Conservation (phyloP, 805 yeast species). For the Scheffersomyces ergatensis region DNA sequence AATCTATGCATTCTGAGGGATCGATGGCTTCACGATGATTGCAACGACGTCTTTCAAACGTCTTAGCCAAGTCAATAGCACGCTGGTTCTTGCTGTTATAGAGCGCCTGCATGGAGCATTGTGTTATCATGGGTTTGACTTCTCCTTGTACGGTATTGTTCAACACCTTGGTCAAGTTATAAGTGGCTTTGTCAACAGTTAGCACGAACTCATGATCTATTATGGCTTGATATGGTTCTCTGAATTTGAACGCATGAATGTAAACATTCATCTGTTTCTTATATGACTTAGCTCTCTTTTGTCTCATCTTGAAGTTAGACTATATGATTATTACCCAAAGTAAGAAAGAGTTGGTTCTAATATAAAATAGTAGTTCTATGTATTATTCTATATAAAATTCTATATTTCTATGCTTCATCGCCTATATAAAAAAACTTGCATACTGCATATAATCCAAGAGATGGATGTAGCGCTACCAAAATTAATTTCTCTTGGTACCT, state of each 20-base stretch:
- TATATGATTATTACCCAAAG: too few species aligned
- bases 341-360: too few species aligned
- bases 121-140: slow-evolving; percentile 88
- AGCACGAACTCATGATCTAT: slow-evolving; percentile 79
- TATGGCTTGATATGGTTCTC: slow-evolving; percentile 89
- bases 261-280: slow-evolving; percentile 89
- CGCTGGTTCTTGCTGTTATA: slow-evolving; percentile 69
- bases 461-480: slow-evolving; percentile 1
- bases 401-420: neutral
- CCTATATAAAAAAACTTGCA: neutral
- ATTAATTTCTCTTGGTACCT: slow-evolving; percentile 17
- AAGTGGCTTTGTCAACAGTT: slow-evolving; percentile 63
- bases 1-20: slow-evolving; percentile 73
- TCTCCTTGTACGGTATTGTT: slow-evolving; percentile 81
- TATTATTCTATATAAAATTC: neutral
- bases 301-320: slow-evolving; percentile 65
- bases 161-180: slow-evolving; percentile 78
- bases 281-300: slow-evolving; percentile 91
- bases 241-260: slow-evolving; percentile 82
- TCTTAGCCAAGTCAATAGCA: slow-evolving; percentile 79
- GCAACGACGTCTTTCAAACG: slow-evolving; percentile 89
- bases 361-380: neutral
- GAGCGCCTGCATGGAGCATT: slow-evolving; percentile 87
- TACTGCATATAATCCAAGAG: too few species aligned
- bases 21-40: slow-evolving; percentile 68